Evolutionary conservation across 208 protist genomes (phyloP).

Genomic region (Trypanosoma avium): DNA sequence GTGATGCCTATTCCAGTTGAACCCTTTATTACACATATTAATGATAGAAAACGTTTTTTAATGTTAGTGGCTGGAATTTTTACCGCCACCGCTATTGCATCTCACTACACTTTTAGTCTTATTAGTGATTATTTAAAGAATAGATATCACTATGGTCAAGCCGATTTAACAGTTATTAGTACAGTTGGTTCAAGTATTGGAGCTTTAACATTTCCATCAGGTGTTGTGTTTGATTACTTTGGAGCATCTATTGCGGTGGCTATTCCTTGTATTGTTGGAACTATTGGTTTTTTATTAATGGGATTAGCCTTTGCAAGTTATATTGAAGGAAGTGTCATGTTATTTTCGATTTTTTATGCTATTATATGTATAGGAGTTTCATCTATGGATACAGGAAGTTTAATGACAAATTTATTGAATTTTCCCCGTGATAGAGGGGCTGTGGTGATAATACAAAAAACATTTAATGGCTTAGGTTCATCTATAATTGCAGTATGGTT

Average conservation of each 20-base stretch:
- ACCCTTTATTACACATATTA: constrained; percentile 23
- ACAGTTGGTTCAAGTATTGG: constrained; percentile 62
- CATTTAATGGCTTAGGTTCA: constrained; percentile 74
- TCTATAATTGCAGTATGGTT: constrained; percentile 42
- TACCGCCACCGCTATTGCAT: constrained; percentile 52
- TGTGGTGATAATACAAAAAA: constrained; percentile 80
- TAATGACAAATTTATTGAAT: constrained; percentile 79
- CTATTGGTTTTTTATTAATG: constrained; percentile 60
- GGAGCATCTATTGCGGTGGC: constrained; percentile 48
- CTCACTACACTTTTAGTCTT: constrained; percentile 67
- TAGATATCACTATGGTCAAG: constrained; percentile 53
- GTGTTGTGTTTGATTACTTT: constrained; percentile 70
- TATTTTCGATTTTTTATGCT: constrained; percentile 64
- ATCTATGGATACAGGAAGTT: constrained; percentile 49
- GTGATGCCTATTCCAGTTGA: constrained; percentile 1
- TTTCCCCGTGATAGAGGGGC: constrained; percentile 72
- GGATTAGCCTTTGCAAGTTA: constrained; percentile 57
- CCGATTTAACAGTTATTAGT: constrained; percentile 73
- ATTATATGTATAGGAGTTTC: constrained; percentile 63
- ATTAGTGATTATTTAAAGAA: constrained; percentile 52
- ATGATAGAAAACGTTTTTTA: constrained; percentile 58
- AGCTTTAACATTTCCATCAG: constrained; percentile 57
- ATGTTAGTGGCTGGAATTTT: constrained; percentile 75
- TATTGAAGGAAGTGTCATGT: constrained; percentile 39
- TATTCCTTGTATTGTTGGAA: constrained; percentile 38